These are phyloP conservation scores for Blastobotrys persicus DNA, from an alignment of 1,139 yeast species.

Conservation along the genomic window DNA sequence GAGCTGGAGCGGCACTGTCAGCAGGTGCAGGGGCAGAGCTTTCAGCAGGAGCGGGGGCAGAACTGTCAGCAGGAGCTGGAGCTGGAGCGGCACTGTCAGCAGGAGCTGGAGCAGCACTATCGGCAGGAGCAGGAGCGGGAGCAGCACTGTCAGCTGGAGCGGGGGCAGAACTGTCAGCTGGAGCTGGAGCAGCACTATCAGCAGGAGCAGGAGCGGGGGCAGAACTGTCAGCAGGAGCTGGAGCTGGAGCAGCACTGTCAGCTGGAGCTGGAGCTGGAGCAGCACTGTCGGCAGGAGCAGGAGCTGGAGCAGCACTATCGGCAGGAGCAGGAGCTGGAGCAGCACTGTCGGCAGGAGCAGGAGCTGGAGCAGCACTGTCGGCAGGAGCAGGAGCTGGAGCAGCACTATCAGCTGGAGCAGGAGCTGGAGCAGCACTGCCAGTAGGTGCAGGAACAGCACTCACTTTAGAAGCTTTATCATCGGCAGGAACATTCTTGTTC, in stretches of 20 bases:
- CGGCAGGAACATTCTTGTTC: neutral
- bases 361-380: constrained; percentile 6
- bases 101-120: neutral
- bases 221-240: neutral
- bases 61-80: constrained; percentile 2
- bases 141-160: neutral
- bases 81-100: neutral
- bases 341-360: neutral
- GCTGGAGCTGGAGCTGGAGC: constrained; percentile 9
- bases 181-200: neutral
- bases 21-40: neutral
- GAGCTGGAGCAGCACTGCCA: constrained; percentile 4
- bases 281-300: constrained; percentile 4
- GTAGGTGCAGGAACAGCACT: neutral
- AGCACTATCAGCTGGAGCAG: neutral
- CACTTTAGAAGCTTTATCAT: too few relatives aligned
- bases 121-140: constrained; percentile 2
- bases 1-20: constrained; percentile 1
- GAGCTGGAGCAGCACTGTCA: neutral
- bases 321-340: too few relatives aligned
- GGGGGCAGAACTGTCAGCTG: neutral
- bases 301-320: neutral
- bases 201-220: constrained; percentile 1
- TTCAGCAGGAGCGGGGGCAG: constrained; percentile 1
- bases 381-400: constrained; percentile 4